Conservation (phyloP, 225 moss, liverwort and hornwort genomes). For the Thuidium tamariscinum region DNA sequence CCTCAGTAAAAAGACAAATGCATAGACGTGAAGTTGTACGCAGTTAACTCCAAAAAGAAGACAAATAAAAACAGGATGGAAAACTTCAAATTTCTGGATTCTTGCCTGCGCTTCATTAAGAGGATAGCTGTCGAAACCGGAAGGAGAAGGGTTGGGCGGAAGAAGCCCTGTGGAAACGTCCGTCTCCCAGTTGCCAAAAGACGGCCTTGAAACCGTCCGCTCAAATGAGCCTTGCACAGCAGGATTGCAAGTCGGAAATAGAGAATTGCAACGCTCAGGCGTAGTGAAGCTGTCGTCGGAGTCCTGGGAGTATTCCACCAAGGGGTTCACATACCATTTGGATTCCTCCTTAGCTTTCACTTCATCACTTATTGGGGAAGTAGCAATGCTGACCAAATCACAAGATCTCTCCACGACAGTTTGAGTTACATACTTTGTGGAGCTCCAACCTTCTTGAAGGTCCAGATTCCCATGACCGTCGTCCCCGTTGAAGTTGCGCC, state of each 20-base stretch:
- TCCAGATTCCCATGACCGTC: not conserved
- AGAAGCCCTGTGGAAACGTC: not conserved
- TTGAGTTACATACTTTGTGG: not conserved
- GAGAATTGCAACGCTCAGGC: conserved; percentile 10
- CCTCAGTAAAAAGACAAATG: not conserved
- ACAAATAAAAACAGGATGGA: not conserved
- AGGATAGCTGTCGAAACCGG: conserved; percentile 11
- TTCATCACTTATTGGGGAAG: not conserved
- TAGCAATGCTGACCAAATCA: not conserved
- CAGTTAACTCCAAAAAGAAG: not conserved
- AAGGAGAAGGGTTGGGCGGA: conserved; percentile 5
- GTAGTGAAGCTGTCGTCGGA: conserved; percentile 11
- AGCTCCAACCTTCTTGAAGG: not conserved
- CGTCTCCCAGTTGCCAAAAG: not conserved
- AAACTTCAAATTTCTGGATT: not conserved
- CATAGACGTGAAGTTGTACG: not conserved
- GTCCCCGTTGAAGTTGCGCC: not conserved
- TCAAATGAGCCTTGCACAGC: conserved; percentile 1
- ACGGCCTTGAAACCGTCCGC: not conserved
- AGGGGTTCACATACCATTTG: conserved; percentile 40
- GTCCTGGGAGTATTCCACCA: conserved; percentile 13
- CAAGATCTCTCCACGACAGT: not conserved
- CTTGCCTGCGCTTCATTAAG: not conserved
- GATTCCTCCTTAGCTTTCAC: conserved; percentile 11
- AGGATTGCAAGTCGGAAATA: conserved; percentile 4